phyloP scores from a whole-genome alignment of 257 asterid species.

The Capsicum baccatum region DNA sequence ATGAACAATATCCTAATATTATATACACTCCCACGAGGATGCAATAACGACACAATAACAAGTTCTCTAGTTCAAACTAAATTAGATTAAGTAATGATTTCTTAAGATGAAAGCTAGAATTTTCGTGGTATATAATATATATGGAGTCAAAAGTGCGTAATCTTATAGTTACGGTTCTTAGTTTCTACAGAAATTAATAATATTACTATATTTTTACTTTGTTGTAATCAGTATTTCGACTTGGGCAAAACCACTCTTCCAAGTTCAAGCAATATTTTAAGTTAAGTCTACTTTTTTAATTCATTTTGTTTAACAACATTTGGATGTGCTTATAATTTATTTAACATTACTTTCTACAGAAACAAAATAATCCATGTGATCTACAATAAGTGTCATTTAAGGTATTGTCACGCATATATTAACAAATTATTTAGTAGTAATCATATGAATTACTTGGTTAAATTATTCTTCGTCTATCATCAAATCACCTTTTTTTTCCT shows the following conservation, averaged over 20 bases:
- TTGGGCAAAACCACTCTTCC: neutral
- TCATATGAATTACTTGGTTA: no score
- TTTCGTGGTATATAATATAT: no score
- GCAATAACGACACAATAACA: neutral
- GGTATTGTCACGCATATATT: no score
- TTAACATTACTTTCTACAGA: no score
- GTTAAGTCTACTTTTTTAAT: neutral
- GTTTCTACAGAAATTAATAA: neutral
- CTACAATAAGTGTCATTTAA: no score
- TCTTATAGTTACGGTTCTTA: neutral
- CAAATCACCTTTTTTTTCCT: no score
- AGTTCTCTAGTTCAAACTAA: neutral
- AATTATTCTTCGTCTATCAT: no score
- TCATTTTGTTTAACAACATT: no score
- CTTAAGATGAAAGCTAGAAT: neutral
- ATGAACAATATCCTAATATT: neutral
- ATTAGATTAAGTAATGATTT: neutral
- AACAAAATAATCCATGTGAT: no score
- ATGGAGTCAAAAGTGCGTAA: neutral
- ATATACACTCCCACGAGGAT: neutral
- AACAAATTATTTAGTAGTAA: no score
- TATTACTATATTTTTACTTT: neutral
- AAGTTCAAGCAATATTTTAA: no score
- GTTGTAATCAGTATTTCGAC: neutral
- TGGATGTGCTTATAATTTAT: no score